Base-by-base conservation (phyloP, 805 yeast genomes). In the Lipomyces oligophaga region DNA sequence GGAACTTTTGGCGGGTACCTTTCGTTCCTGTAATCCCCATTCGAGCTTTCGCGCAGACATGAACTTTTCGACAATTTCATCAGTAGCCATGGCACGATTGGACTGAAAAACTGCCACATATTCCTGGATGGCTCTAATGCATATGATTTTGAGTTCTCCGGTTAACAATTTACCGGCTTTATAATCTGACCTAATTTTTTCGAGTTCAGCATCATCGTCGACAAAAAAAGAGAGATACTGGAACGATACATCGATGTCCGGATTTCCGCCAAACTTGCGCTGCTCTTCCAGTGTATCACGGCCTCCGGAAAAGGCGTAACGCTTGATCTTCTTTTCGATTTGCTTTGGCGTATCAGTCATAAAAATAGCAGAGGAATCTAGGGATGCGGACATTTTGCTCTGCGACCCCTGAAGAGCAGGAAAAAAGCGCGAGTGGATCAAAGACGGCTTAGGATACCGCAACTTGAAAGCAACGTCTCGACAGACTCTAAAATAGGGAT, bases 261-360 rank as follows among this genome's bases (percentile, higher is more conserved):
- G 94, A 64, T 93, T 76, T 62, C 97, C 98, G 45, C 98, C 98
- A 45, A 73, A 72, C 66, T 73, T 73, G 67, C 96, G 80, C 70
- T 93, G 98, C 60, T 87, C 95, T 66, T 93, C 98, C 38, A 84
- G 70, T 2, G 94, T 76, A 33, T 78, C 83, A 65, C 80, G 78
- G 55, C 98, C 98, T 56, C 98, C 98, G 42, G 95, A 83, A 68
- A 93, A 93, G 5, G 97, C 98, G 64, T 87, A 84, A 68, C 89
- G 93, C 73, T 93, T 93, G 67, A 93, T 83, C 68, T 93, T 93
- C 76, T 87, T 93, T 65, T 85, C 83, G 55, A 93, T 85, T 70
- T 85, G 88, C 64, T 85, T 86, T 40, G 94, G 79, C 1, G 96
- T 85, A 67, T 93, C 98, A 47, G 88, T 89, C 93, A 93, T 83